Conservation (phyloP, 1,284 basidiomycete species). For the Leccinum huronense region DNA sequence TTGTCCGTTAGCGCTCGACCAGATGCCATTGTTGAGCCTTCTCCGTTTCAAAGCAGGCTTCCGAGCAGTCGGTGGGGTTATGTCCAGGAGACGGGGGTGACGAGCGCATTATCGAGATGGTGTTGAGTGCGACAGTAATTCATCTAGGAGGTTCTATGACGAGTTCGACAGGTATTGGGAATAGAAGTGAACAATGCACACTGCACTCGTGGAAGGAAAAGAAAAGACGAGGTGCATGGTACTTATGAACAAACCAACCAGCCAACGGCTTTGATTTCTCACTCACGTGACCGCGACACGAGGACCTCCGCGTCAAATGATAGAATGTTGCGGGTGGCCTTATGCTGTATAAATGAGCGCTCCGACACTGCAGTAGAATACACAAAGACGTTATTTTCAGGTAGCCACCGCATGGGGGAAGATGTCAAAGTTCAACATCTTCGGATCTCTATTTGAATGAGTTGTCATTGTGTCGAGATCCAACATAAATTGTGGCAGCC, state of each 20-base stretch:
- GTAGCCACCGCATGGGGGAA: background rate
- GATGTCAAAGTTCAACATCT: background rate
- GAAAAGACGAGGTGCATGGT: background rate
- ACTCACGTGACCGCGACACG: conserved; percentile 31
- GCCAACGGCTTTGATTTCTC: conserved; percentile 21
- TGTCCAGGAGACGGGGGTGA: conserved; percentile 15
- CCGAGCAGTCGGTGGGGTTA: conserved; percentile 15
- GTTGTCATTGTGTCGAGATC: background rate
- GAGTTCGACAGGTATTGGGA: background rate
- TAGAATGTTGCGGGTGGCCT: background rate
- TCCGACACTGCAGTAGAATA: background rate
- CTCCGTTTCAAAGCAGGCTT: conserved; percentile 30
- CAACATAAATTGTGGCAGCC: background rate
- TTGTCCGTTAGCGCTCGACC: conserved; percentile 26
- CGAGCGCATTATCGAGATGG: conserved; percentile 18
- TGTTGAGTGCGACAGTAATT: conserved; percentile 6
- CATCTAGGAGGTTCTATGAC: background rate
- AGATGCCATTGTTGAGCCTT: conserved; percentile 16
- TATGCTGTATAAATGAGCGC: too few relatives aligned
- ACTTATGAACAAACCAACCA: background rate
- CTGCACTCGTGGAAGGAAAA: background rate
- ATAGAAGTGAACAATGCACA: background rate
- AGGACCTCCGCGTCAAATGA: conserved; percentile 9
- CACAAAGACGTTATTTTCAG: background rate
- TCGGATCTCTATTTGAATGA: background rate